Percentiles rank a stretch among this genome's conserved stretches.
These are phyloP conservation scores for Akanthomyces dipterigenus DNA, from an alignment of 2,329 filamentous ascomycete species.

Conservation along the genomic window DNA sequence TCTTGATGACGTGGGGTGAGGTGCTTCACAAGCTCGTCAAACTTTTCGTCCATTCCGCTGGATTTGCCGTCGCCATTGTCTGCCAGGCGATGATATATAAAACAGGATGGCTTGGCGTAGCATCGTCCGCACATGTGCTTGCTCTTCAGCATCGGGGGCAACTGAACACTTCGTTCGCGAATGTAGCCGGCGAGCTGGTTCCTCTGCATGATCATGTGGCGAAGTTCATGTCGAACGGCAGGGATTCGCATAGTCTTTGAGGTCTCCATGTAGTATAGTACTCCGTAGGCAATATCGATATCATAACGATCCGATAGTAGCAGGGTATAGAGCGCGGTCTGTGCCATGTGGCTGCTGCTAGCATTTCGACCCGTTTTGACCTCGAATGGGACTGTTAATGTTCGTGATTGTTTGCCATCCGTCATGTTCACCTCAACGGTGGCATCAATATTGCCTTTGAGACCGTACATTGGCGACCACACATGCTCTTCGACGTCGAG, in stretches of 20 bases:
- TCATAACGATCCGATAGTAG: constrained; percentile 92
- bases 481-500: constrained; percentile 96
- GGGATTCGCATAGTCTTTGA: constrained; percentile 82
- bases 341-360: constrained; percentile 77
- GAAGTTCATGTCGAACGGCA: constrained; percentile 76
- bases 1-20: constrained; percentile 66
- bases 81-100: constrained; percentile 85
- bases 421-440: constrained; percentile 83
- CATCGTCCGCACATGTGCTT: constrained; percentile 78
- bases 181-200: constrained; percentile 85
- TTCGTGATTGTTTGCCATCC: constrained; percentile 59
- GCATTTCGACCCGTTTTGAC: constrained; percentile 88
- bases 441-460: constrained; percentile 97
- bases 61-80: constrained; percentile 77
- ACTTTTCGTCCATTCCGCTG: constrained; percentile 74
- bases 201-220: constrained; percentile 94
- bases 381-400: constrained; percentile 84
- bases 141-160: constrained; percentile 81
- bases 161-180: constrained; percentile 66
- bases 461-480: constrained; percentile 94
- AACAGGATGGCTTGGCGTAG: constrained; percentile 86
- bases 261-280: constrained; percentile 92
- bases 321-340: constrained; percentile 90
- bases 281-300: constrained; percentile 80
- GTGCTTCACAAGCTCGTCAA: constrained; percentile 72